A percentile compares a stretch with the other conserved stretches of the same genome.
phyloP scores from a whole-genome alignment of 441 rosid species.

The Pelargonium cotyledonis region DNA sequence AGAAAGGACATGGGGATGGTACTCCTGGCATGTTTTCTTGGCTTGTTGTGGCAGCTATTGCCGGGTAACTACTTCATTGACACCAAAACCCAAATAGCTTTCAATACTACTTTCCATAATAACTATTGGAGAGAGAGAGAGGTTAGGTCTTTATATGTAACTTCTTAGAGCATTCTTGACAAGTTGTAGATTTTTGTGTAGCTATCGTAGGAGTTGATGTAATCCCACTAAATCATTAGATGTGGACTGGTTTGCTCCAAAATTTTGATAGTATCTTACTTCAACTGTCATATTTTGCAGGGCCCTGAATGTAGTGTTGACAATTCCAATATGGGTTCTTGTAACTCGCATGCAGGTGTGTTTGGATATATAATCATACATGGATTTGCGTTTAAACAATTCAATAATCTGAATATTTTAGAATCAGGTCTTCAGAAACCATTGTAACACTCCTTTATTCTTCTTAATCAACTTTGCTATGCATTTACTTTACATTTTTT shows the following conservation, averaged over 20 bases:
- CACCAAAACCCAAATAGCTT: background rate
- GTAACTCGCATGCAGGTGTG: conserved; percentile 70
- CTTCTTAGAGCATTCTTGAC: background rate
- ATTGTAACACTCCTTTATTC: too few species aligned
- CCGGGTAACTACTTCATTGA: conserved; percentile 36
- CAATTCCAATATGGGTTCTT: conserved; percentile 64
- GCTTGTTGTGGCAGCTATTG: conserved; percentile 63
- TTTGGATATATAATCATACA: background rate
- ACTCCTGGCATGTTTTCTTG: conserved; percentile 55
- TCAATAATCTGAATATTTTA: background rate
- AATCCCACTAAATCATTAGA: background rate
- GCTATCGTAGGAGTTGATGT: background rate
- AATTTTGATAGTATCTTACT: conserved; percentile 2
- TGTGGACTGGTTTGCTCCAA: background rate
- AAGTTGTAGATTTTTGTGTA: background rate
- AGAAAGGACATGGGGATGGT: conserved; percentile 51
- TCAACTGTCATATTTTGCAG: conserved; percentile 28
- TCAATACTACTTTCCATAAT: too few species aligned
- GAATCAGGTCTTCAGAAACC: too few species aligned
- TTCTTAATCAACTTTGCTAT: background rate
- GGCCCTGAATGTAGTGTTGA: conserved; percentile 58
- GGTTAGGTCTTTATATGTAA: background rate
- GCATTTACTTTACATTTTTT: background rate
- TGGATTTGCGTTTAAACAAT: background rate
- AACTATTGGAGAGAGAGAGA: too few species aligned